Evolutionary conservation across 2,329 filamentous ascomycete species (phyloP), one percentile per base, ranked within the genome.

Genomic region (Penicillium italicum): DNA sequence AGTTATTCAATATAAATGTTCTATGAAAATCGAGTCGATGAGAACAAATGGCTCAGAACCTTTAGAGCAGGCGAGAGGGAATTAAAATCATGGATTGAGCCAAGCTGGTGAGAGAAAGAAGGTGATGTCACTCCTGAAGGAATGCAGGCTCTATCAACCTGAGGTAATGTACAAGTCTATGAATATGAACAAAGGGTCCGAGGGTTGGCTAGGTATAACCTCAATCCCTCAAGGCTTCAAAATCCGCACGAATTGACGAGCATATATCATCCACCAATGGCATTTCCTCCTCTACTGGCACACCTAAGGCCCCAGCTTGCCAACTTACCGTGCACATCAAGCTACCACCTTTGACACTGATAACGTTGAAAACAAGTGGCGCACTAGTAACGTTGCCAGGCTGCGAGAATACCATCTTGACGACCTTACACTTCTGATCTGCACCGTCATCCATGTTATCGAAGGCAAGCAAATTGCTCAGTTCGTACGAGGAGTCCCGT

Each of bases 401-500:
- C 56, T 79, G 77, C 6, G 72, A 70, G 60, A 80, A 80, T 1
- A 78, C 55, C 63, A 78, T 69, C 22, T 74, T 66, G 10, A 62
- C 66, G 2, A 79, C 63, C 9, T 50, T 47, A 53, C 34, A 56
- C 2, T 40, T 34, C 0, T 50, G 53, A 4, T 33, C 41, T 4
- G 30, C 48, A 31, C 30, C 54, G 16, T 54, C 59, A 41, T 72
- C 62, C 56, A 77, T 51, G 18, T 57, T 57, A 45, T 73, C 66
- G 58, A 79, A 76, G 3, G 64, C 69, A 30, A 73, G 70, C 2
- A 79, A 47, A 57, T 80, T 81, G 63, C 77, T 80, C 9, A 80
- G 52, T 61, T 79, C 77, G 50, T 75, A 79, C 5, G 76, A 77
- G 16, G 58, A 66, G 38, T 77, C 75, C 26, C 78, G 67, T 28